Evolutionary conservation across 1,139 yeast species (phyloP), one percentile per base, ranked within the genome.

Genomic region (Taphrina flavorubra): DNA sequence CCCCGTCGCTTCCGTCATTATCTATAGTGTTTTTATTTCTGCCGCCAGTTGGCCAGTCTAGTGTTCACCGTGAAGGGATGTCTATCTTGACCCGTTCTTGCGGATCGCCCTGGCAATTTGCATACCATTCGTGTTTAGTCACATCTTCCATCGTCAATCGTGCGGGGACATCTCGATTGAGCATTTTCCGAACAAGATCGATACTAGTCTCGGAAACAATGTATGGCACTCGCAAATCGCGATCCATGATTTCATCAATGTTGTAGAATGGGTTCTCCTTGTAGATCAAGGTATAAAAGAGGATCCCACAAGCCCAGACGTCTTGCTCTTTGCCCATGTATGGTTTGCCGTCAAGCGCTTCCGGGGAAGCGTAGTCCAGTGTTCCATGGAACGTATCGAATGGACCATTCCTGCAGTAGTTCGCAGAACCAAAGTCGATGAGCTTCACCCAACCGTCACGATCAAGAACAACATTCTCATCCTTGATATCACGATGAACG

Each of bases 301-400:
- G 81, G 25, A 94, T 89, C 1, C 99, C 99, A 75, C 92, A 81
- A 0, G 98, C 97, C 99, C 99, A 94, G 1, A 92, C 87, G 78
- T 94, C 99, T 77, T 94, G 99, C 0, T 97, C 94, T 76, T 86
- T 88, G 25, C 99, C 99, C 69, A 86, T 90, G 76, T 94, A 94
- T 40, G 92, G 88, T 70, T 87, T 87, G 8, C 98, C 99, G 66
- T 87, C 84, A 46, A 94, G 81, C 0, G 94, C 97, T 78, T 94
- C 99, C 0, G 99, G 98, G 0, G 97, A 95, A 0, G 98, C 98
- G 77, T 92, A 94, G 77, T 94, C 98, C 53, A 94, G 87, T 0
- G 99, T 94, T 1, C 99, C 99, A 1, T 94, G 98, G 79, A 94
- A 94, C 11, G 92, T 97, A 74, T 92, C 97, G 79, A 92, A 94